Percentiles rank a stretch among this genome's conserved stretches.
Evolutionary conservation across 257 asterid species (phyloP).

Genomic region (Penstemon davidsonii): DNA sequence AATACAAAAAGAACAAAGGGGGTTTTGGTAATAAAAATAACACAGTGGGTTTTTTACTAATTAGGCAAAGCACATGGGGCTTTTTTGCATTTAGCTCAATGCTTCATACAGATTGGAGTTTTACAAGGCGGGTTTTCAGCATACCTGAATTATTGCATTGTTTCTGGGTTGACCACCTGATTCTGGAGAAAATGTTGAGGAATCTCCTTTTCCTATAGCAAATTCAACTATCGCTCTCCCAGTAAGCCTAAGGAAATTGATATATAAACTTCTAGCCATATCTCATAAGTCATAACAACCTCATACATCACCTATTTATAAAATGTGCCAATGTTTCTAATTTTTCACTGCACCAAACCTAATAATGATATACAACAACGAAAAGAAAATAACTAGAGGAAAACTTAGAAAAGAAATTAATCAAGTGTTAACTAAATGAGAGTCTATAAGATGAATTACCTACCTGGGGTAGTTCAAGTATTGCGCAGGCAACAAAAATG

Average conservation of each 20-base stretch:
- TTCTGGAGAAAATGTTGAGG: slow-evolving; percentile 82
- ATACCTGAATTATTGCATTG: slow-evolving; percentile 65
- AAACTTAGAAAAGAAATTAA: neutral
- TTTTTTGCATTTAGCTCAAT: no score
- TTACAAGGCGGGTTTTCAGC: slow-evolving; percentile 4
- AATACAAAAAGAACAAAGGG: no score
- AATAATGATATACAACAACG: slow-evolving; percentile 10
- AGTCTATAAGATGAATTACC: slow-evolving; percentile 47
- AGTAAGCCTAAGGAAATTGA: slow-evolving; percentile 63
- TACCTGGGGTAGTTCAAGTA: slow-evolving; percentile 86
- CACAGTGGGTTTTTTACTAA: no score
- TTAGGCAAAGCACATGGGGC: no score
- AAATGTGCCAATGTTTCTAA: slow-evolving; percentile 3
- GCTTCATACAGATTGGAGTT: neutral
- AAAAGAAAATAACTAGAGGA: slow-evolving; percentile 3
- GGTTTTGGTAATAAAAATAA: no score
- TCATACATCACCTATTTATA: slow-evolving; percentile 8
- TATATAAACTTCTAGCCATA: slow-evolving; percentile 25
- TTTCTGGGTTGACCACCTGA: slow-evolving; percentile 77
- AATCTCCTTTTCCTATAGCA: slow-evolving; percentile 81
- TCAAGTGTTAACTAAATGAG: slow-evolving; percentile 15
- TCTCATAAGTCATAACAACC: neutral
- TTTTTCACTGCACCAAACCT: slow-evolving; percentile 17
- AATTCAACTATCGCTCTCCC: slow-evolving; percentile 97
- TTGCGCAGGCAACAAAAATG: slow-evolving; percentile 81